Base-by-base conservation (phyloP, 495 filamentous ascomycete genomes). In the Penicillium turbatum region DNA sequence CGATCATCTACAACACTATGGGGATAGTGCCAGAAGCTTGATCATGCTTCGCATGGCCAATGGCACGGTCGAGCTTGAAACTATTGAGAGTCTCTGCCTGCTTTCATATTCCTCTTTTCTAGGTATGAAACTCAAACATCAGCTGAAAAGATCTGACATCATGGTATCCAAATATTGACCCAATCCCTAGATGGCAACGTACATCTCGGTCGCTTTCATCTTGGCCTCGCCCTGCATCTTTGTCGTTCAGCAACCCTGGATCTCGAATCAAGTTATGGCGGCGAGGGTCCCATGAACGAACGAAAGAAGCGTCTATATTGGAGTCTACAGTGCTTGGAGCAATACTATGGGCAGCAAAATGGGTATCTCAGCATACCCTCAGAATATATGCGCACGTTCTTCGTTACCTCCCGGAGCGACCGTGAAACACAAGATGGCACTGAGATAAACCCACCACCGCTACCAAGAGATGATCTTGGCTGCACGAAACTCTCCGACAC, bases 1-100 rank as follows among this genome's bases (percentile, higher is more conserved):
- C 5, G 67, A 70, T 38, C 66, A 72, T 44, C 34, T 69, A 34
- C 66, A 67, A 53, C 67, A 69, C 29, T 74, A 75, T 51, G 69
- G 68, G 6, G 67, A 73, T 21, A 74, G 63, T 34, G 74, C 73
- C 15, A 65, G 67, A 40, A 72, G 66, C 1, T 48, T 77, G 42
- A 68, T 77, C 31, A 77, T 77, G 74, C 66, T 77, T 36, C 72
- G 72, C 7, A 72, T 77, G 31, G 74, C 74, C 1, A 77, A 74
- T 41, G 74, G 74, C 6, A 72, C 72, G 2, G 73, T 77, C 5
- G 72, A 69, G 16, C 59, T 77, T 6, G 68, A 68, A 48, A 75
- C 72, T 1, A 72, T 77, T 8, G 74, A 77, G 42, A 73, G 72
- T 53, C 54, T 77, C 5, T 77, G 73, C 51, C 53, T 77, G 1